Conservation (phyloP, 768 basidiomycete species). For the Kwoniella dejecticola region DNA sequence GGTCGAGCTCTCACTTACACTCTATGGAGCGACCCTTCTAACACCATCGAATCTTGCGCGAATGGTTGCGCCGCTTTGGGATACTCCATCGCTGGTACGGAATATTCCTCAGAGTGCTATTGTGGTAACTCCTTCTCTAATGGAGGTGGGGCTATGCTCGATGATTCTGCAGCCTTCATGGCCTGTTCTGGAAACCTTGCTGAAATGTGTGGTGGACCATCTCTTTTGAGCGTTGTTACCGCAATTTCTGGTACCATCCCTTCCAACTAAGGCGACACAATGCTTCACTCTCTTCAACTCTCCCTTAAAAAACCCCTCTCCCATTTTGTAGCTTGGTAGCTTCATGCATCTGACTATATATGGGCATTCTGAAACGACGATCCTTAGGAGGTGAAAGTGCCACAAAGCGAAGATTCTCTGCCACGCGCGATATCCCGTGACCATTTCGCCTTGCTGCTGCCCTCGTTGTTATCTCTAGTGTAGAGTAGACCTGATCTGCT, state of each 20-base stretch:
- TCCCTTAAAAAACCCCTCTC: conserved; percentile 5
- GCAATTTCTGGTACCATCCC: conserved; percentile 19
- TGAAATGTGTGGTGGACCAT: conserved; percentile 24
- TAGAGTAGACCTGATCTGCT: no score
- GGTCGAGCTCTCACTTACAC: conserved; percentile 26
- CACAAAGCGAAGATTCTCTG: no score
- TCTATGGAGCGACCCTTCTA: conserved; percentile 14
- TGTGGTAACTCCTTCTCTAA: conserved; percentile 30
- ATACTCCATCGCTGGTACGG: conserved; percentile 28
- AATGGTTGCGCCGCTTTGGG: conserved; percentile 28
- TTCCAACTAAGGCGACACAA: conserved; percentile 4
- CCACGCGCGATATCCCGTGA: no score
- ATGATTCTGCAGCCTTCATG: conserved; percentile 26
- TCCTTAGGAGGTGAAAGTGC: background rate
- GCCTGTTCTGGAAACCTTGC: conserved; percentile 22
- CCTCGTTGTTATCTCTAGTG: no score
- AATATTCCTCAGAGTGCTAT: conserved; percentile 28
- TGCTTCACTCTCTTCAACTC: background rate
- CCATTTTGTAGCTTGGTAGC: conserved; percentile 6
- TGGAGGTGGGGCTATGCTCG: conserved; percentile 17
- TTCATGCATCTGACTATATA: conserved; percentile 1
- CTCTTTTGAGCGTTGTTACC: conserved; percentile 18
- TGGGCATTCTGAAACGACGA: background rate
- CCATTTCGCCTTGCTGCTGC: no score
- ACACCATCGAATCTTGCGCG: conserved; percentile 32